phyloP scores from a whole-genome alignment of 495 filamentous ascomycete species.

The Thermothielavioides terrestris region DNA sequence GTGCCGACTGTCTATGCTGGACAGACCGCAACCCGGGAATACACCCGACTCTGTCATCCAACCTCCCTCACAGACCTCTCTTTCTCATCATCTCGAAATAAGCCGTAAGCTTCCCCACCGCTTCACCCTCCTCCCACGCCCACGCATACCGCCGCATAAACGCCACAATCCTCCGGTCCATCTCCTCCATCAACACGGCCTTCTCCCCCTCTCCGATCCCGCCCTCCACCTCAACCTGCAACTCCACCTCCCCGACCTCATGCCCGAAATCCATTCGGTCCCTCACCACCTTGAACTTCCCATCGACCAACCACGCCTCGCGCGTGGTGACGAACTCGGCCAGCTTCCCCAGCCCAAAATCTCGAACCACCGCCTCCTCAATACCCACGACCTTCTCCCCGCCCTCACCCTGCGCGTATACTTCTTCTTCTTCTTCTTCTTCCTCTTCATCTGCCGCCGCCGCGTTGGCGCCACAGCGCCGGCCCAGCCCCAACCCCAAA shows the following conservation, averaged over 20 bases:
- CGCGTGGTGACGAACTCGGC: conserved; percentile 25
- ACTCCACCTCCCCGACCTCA: conserved; percentile 33
- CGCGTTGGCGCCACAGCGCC: too few species aligned
- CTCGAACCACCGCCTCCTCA: too few species aligned
- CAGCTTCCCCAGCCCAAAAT: conserved; percentile 22
- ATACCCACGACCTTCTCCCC: too few species aligned
- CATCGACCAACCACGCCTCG: conserved; percentile 26
- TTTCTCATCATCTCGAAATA: conserved; percentile 26
- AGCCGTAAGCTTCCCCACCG: conserved; percentile 33
- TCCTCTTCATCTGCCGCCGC: not conserved
- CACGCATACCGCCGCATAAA: conserved; percentile 33
- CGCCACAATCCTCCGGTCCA: conserved; percentile 25
- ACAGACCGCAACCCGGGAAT: not conserved
- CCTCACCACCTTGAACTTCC: conserved; percentile 27
- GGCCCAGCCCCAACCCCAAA: not conserved
- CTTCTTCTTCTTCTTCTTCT: not conserved
- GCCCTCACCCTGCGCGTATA: too few species aligned
- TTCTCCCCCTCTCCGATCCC: conserved; percentile 13
- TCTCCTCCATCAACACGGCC: conserved; percentile 18
- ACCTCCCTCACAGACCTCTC: not conserved
- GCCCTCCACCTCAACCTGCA: conserved; percentile 9
- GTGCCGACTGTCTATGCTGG: too few species aligned
- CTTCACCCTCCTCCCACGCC: conserved; percentile 26
- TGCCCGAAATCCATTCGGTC: conserved; percentile 32
- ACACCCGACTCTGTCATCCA: not conserved